Evolutionary conservation across 2,329 filamentous ascomycete genomes (phyloP), one percentile per base, ranked within the genome.

Genomic region (Dryadomyces quercus-mongolicae): DNA sequence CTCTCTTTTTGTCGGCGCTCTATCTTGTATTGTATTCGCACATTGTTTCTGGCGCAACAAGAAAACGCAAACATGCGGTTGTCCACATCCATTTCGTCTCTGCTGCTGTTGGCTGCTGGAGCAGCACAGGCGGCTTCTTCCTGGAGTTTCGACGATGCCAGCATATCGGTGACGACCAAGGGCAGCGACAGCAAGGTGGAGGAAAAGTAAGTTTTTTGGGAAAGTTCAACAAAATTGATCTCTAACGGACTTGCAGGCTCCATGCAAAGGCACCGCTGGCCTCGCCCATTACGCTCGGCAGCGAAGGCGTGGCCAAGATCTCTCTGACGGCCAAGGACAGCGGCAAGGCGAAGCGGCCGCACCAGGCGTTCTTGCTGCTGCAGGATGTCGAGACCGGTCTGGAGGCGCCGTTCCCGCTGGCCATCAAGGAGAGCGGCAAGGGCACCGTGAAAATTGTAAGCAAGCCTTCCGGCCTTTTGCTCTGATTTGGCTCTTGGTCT

Each of bases 331-430:
- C 88, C 9, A 85, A 86, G 66, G 88, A 95, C 64, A 84, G 80
- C 65, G 82, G 83, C 70, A 84, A 82, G 62, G 78, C 81, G 49
- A 92, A 90, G 76, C 82, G 87, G 60, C 89, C 93, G 62, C 93
- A 98, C 70, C 93, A 98, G 71, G 90, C 90, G 6, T 96, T 96
- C 74, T 76, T 98, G 53, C 77, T 93, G 16, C 71, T 98, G 55
- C 84, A 81, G 62, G 90, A 97, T 62, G 73, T 77, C 12, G 72
- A 76, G 13, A 84, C 83, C 12, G 88, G 88, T 40, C 75, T 98
- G 49, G 91, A 97, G 69, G 84, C 90, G 22, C 90, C 91, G 1
- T 95, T 92, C 64, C 82, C 90, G 1, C 77, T 98, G 62, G 84
- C 73, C 12, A 74, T 95, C 49, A 95, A 95, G 73, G 87, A 93